Evolutionary conservation across 1,284 basidiomycete species (phyloP).

Genomic region (Thelephora terrestris): DNA sequence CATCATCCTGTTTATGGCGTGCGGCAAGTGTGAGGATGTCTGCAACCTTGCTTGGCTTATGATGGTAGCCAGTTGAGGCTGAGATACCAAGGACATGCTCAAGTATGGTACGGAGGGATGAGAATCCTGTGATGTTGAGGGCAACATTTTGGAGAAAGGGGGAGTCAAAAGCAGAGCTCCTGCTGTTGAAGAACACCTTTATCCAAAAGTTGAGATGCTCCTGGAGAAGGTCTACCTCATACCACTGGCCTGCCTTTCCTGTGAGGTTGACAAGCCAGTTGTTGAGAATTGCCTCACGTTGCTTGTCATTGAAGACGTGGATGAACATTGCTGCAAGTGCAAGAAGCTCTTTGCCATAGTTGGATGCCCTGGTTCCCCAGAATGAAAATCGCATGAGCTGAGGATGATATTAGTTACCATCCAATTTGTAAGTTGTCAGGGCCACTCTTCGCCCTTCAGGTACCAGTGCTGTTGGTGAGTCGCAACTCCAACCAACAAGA

Average conservation of each 20-base stretch:
- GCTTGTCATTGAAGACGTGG: constrained; percentile 5
- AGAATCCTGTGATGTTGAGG: constrained; percentile 4
- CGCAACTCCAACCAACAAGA: too few relatives aligned
- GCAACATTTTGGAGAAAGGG: not conserved
- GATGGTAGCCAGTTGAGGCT: not conserved
- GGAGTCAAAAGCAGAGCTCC: constrained; percentile 2
- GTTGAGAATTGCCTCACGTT: constrained; percentile 8
- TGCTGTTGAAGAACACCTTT: constrained; percentile 2
- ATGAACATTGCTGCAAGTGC: constrained; percentile 13
- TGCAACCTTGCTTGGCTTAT: too few relatives aligned
- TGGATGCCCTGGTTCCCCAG: constrained; percentile 8
- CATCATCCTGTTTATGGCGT: too few relatives aligned
- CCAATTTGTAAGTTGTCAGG: too few relatives aligned
- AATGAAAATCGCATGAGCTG: constrained; percentile 16
- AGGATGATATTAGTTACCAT: not conserved
- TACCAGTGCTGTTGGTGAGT: too few relatives aligned
- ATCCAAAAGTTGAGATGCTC: constrained; percentile 16
- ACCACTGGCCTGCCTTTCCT: constrained; percentile 13
- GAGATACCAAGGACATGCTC: not conserved
- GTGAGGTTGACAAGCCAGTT: constrained; percentile 17
- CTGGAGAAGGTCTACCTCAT: constrained; percentile 14
- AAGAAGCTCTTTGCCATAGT: constrained; percentile 11
- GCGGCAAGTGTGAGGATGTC: too few relatives aligned
- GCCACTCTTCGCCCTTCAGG: too few relatives aligned
- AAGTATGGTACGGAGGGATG: not conserved